A percentile compares a stretch with the other conserved stretches of the same genome.
Conservation (phyloP, 139 green algal species). For the Protoeuglena noctilucae region DNA sequence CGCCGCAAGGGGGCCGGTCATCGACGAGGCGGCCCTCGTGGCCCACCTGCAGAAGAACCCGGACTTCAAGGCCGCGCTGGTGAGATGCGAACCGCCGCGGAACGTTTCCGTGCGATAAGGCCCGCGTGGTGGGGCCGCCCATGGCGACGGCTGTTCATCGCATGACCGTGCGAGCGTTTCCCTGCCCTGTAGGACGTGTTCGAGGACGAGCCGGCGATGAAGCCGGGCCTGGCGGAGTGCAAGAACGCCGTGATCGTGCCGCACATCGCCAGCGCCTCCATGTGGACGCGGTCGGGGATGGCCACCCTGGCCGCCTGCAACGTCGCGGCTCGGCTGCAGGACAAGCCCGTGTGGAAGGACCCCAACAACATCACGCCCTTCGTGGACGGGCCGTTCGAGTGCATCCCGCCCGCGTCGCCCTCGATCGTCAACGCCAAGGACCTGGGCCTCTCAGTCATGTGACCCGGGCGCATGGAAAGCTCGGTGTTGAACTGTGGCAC, state of each 20-base stretch:
- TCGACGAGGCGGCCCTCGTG: slow-evolving; percentile 89
- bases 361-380: slow-evolving; percentile 48
- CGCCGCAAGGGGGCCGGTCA: slow-evolving; percentile 65
- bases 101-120: neutral
- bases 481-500: too few relatives aligned
- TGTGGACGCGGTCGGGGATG: slow-evolving; percentile 80
- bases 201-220: slow-evolving; percentile 94
- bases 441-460: slow-evolving; percentile 28
- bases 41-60: slow-evolving; percentile 82
- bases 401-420: slow-evolving; percentile 58
- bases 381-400: slow-evolving; percentile 56
- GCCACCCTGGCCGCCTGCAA: slow-evolving; percentile 86
- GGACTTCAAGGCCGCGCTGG: slow-evolving; percentile 46
- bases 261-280: slow-evolving; percentile 90
- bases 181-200: too few relatives aligned
- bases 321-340: slow-evolving; percentile 55
- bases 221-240: slow-evolving; percentile 69
- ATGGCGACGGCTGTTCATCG: too few relatives aligned
- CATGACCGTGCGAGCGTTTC: too few relatives aligned
- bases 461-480: neutral
- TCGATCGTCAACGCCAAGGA: slow-evolving; percentile 92
- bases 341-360: slow-evolving; percentile 39
- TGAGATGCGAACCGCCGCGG: neutral
- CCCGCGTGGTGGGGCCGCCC: slow-evolving; percentile 42
- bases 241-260: slow-evolving; percentile 91